Conservation (phyloP, 768 basidiomycete genomes). For the Neoboletus subvelutipes region DNA sequence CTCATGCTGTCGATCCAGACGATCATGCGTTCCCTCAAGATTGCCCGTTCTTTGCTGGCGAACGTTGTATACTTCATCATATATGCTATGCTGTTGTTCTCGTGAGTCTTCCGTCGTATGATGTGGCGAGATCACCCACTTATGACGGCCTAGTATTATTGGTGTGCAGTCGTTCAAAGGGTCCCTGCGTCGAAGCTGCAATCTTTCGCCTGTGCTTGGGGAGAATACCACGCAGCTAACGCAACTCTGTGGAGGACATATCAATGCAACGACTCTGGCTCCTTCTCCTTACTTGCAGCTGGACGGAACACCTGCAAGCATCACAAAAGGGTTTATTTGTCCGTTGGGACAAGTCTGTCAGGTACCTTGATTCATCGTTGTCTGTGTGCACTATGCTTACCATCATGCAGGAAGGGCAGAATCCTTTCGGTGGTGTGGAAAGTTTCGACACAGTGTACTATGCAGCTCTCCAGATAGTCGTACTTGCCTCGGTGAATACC, state of each 20-base stretch:
- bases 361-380: slow-evolving; percentile 39
- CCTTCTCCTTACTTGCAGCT: slow-evolving; percentile 41
- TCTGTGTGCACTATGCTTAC: not conserved
- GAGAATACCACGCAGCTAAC: slow-evolving; percentile 46
- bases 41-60: slow-evolving; percentile 83
- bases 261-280: slow-evolving; percentile 57
- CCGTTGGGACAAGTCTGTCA: slow-evolving; percentile 82
- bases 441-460: slow-evolving; percentile 90
- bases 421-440: slow-evolving; percentile 63
- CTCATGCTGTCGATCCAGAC: slow-evolving; percentile 42
- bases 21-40: slow-evolving; percentile 91
- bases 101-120: slow-evolving; percentile 44
- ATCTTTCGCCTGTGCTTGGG: slow-evolving; percentile 53
- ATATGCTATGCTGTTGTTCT: slow-evolving; percentile 87
- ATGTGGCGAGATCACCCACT: not conserved
- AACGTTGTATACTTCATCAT: slow-evolving; percentile 89
- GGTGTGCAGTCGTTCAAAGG: slow-evolving; percentile 95
- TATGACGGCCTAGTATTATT: slow-evolving; percentile 54
- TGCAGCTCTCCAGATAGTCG: slow-evolving; percentile 77
- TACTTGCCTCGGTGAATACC: slow-evolving; percentile 77
- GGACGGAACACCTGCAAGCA: slow-evolving; percentile 37
- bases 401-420: slow-evolving; percentile 52
- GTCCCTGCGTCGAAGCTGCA: slow-evolving; percentile 67
- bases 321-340: slow-evolving; percentile 84
- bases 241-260: slow-evolving; percentile 80